Conservation (phyloP, 345 rosid genomes). For the Nephelium lappaceum region DNA sequence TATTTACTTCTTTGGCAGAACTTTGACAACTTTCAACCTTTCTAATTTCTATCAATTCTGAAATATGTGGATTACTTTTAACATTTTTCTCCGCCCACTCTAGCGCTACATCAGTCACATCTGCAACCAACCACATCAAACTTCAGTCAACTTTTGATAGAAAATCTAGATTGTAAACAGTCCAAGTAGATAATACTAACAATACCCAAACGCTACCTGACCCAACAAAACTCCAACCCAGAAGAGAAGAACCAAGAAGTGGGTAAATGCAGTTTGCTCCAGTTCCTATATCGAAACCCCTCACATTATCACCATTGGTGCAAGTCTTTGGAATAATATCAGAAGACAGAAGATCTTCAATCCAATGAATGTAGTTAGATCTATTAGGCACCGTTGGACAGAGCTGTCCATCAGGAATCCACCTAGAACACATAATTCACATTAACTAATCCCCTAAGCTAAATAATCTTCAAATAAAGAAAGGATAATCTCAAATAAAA, state of each 20-base stretch:
- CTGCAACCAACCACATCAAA: conserved; percentile 46
- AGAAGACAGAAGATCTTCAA: conserved; percentile 79
- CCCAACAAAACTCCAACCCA: conserved; percentile 79
- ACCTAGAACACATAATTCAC: conserved; percentile 47
- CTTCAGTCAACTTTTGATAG: neutral
- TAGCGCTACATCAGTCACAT: conserved; percentile 76
- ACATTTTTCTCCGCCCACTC: conserved; percentile 92
- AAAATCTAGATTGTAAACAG: neutral
- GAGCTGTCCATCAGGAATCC: conserved; percentile 97
- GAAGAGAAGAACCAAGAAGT: conserved; percentile 86
- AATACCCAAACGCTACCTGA: conserved; percentile 54
- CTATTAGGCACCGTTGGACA: conserved; percentile 95
- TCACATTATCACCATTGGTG: conserved; percentile 38
- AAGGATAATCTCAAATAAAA: neutral
- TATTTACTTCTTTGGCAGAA: conserved; percentile 23
- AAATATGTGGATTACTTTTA: conserved; percentile 61
- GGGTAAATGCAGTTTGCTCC: conserved; percentile 97
- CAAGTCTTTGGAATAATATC: conserved; percentile 47
- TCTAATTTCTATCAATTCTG: conserved; percentile 73
- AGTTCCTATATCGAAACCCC: conserved; percentile 92
- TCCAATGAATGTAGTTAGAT: conserved; percentile 92
- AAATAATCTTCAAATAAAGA: neutral
- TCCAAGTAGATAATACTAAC: neutral
- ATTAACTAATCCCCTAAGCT: neutral
- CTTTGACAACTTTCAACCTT: conserved; percentile 40